These are phyloP conservation scores for Hanseniaspora vineae DNA, from an alignment of 805 yeast genomes.

Conservation along the genomic window DNA sequence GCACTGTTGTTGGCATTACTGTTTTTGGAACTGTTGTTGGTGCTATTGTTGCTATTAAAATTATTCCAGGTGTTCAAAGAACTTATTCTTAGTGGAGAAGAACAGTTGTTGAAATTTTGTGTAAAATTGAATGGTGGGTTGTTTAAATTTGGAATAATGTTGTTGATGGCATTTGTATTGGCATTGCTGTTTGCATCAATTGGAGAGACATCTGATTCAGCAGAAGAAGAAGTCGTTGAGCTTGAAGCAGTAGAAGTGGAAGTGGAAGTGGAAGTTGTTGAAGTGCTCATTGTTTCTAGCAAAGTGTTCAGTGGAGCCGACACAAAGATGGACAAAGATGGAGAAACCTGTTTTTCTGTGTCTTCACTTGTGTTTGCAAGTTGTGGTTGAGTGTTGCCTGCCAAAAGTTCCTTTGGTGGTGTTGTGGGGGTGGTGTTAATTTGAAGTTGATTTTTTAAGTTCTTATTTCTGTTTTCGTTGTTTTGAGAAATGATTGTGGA, in stretches of 20 bases:
- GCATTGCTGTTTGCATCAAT: too few relatives aligned
- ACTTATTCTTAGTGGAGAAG: too few relatives aligned
- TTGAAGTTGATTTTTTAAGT: background rate
- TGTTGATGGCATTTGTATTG: too few relatives aligned
- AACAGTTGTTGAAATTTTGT: too few relatives aligned
- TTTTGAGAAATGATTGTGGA: background rate
- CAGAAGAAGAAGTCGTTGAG: background rate
- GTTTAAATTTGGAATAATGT: too few relatives aligned
- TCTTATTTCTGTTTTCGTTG: background rate
- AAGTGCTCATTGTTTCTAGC: background rate
- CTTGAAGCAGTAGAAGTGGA: slow-evolving; percentile 10
- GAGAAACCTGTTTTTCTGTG: background rate
- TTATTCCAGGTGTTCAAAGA: too few relatives aligned
- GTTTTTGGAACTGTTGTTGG: slow-evolving; percentile 4
- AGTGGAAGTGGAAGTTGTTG: slow-evolving; percentile 7
- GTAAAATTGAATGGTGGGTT: too few relatives aligned
- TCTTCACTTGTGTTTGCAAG: too few relatives aligned
- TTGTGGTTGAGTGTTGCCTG: too few relatives aligned
- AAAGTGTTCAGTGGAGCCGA: slow-evolving; percentile 5
- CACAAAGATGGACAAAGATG: slow-evolving; percentile 3
- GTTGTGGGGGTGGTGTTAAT: background rate
- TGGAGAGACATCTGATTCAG: background rate
- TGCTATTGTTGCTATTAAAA: too few relatives aligned
- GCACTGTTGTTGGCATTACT: slow-evolving; percentile 7
- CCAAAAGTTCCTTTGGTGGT: background rate